Evolutionary conservation across 2,329 filamentous ascomycete species (phyloP).

Genomic region (Dactylellina sp.): DNA sequence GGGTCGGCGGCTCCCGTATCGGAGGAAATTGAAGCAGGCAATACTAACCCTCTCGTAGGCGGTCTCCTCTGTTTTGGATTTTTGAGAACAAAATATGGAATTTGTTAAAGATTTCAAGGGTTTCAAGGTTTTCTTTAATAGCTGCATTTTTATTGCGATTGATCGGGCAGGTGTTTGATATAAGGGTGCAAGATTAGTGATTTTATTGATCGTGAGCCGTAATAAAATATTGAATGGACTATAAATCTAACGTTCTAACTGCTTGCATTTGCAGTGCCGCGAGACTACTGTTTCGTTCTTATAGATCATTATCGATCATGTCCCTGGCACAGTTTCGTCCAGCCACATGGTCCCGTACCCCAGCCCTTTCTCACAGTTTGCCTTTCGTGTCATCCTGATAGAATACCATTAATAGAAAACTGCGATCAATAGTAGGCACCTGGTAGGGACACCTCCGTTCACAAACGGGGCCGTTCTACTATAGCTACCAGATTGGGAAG

Average conservation of each 20-base stretch:
- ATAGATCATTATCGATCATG: no score
- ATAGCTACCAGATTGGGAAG: conserved; percentile 27
- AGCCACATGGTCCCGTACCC: conserved; percentile 34
- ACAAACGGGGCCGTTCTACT: conserved; percentile 32
- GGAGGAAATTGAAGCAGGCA: conserved; percentile 12
- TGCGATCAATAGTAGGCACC: conserved; percentile 19
- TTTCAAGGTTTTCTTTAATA: not conserved
- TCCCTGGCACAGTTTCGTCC: conserved; percentile 18
- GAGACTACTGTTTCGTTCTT: not conserved
- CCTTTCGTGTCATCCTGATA: no score
- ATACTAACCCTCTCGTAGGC: conserved; percentile 32
- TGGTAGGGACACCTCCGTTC: conserved; percentile 16
- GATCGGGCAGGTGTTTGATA: no score
- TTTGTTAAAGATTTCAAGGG: conserved; percentile 1
- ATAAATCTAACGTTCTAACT: not conserved
- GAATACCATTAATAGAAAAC: not conserved
- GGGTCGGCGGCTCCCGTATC: conserved; percentile 19
- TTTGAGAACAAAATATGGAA: conserved; percentile 23
- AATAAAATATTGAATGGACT: no score
- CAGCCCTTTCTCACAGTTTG: no score
- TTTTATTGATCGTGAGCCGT: no score
- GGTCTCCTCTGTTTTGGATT: not conserved
- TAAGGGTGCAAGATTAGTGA: no score
- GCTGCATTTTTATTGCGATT: not conserved
- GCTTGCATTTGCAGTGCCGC: not conserved